Conservation (phyloP, 306 rosid genomes). For the Mimosa pudica region DNA sequence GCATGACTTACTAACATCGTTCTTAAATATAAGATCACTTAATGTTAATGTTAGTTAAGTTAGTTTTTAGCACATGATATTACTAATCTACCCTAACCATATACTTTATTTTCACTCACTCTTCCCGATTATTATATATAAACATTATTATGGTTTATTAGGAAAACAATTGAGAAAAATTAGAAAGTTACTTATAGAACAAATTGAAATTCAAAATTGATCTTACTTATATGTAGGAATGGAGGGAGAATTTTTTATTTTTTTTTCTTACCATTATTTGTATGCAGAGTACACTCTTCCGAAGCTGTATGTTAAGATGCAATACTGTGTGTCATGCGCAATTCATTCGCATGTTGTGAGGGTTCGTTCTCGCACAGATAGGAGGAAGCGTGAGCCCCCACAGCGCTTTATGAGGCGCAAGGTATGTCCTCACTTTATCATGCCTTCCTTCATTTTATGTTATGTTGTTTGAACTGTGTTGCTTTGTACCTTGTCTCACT, state of each 20-base stretch:
- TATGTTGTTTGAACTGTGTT: neutral
- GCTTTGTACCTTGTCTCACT: neutral
- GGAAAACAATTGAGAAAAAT: no score
- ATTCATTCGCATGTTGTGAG: slow-evolving; percentile 97
- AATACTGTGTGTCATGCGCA: slow-evolving; percentile 94
- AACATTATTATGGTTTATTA: no score
- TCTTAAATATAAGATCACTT: no score
- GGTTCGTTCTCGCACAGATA: slow-evolving; percentile 79
- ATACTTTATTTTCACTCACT: no score
- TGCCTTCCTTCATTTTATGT: neutral
- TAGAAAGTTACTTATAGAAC: no score
- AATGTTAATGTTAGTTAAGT: no score
- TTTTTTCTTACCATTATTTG: neutral
- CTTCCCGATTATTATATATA: no score
- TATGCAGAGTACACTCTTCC: slow-evolving; percentile 83
- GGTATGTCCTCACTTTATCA: slow-evolving; percentile 38
- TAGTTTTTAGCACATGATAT: no score
- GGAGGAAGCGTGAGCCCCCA: slow-evolving; percentile 94
- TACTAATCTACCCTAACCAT: no score
- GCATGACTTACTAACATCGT: neutral
- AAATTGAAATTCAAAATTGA: no score
- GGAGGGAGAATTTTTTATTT: no score
- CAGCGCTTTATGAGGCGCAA: slow-evolving; percentile 83
- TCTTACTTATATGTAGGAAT: no score
- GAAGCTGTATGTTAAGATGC: slow-evolving; percentile 95